Evolutionary conservation across 1,284 basidiomycete species (phyloP).

Genomic region (Ceraceosorus guamensis): DNA sequence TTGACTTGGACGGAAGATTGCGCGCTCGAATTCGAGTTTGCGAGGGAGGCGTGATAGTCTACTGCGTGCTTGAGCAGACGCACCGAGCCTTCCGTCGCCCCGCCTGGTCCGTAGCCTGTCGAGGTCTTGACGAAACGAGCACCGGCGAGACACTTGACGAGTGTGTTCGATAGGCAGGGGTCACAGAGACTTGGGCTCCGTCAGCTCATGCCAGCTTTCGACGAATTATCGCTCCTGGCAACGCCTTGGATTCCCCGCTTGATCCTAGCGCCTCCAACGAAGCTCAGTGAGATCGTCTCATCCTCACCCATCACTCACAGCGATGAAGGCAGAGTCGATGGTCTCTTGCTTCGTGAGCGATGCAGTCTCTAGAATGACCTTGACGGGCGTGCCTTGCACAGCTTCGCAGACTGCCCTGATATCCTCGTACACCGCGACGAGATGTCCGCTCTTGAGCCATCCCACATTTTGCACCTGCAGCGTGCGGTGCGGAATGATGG

Average conservation of each 20-base stretch:
- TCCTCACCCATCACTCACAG: too few species aligned
- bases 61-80: too few species aligned
- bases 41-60: too few species aligned
- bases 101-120: conserved; percentile 36
- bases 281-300: too few species aligned
- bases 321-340: conserved; percentile 12
- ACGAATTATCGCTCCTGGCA: too few species aligned
- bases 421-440: conserved; percentile 24
- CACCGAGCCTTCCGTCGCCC: conserved; percentile 30
- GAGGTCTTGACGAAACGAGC: conserved; percentile 40
- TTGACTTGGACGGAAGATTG: conserved; percentile 34
- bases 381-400: conserved; percentile 18
- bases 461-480: conserved; percentile 31
- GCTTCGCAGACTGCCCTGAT: conserved; percentile 24
- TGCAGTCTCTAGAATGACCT: conserved; percentile 39
- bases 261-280: background rate
- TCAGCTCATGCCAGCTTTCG: too few species aligned
- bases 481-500: background rate
- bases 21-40: too few species aligned
- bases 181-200: too few species aligned
- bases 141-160: conserved; percentile 24
- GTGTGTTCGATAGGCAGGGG: conserved; percentile 23
- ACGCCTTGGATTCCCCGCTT: too few species aligned
- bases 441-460: conserved; percentile 19
- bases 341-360: conserved; percentile 29